Evolutionary conservation across 768 basidiomycete genomes (phyloP), one percentile per base, ranked within the genome.

Genomic region (Cystobasidiopsis lactophilus): DNA sequence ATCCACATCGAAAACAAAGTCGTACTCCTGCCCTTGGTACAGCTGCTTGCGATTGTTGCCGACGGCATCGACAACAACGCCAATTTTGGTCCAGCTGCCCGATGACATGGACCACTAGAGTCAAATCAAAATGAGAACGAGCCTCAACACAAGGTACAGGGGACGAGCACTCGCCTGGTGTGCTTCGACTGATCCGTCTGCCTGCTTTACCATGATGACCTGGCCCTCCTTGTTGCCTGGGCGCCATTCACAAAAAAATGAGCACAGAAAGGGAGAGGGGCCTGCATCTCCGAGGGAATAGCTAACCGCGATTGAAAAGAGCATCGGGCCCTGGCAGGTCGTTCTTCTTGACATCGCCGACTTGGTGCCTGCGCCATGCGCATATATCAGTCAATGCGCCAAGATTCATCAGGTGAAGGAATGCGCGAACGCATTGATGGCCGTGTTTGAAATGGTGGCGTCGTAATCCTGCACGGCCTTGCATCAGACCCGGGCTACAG

Each of bases 1-100:
- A 62, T 96, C 93, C 33, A 98, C 89, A 63, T 93, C 89, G 62
- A 96, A 95, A n/a, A 98, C 91, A 62, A 93, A 93, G 68, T 98
- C 93, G 63, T 89, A 98, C 68, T 96, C 91, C 63, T 80, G 79
- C 18, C 93, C 93, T 60, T 86, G 67, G 56, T 82, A 80, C n/a
- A 93, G 73, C 66, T 89, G 84, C 67, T 84, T 89, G 53, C 85
- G 74, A n/a, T 77, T 77, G 33, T 79, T 77, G 23, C 88, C 83
- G 49, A 91, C 82, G 19, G 88, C 89, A 63, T 93, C 93, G 3
- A 89, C 86, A 4, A 96, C 89, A 59, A 89, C 82, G 23, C 93
- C 93, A 31, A 96, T 77, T 65, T 89, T 91, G 65, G 85, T 76
- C 93, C 93, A 98, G 24, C 72, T 73, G 18, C 67, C 69, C 10